Conservation (phyloP, 2,329 filamentous ascomycete genomes). For the Pseudogymnoascus sp. region DNA sequence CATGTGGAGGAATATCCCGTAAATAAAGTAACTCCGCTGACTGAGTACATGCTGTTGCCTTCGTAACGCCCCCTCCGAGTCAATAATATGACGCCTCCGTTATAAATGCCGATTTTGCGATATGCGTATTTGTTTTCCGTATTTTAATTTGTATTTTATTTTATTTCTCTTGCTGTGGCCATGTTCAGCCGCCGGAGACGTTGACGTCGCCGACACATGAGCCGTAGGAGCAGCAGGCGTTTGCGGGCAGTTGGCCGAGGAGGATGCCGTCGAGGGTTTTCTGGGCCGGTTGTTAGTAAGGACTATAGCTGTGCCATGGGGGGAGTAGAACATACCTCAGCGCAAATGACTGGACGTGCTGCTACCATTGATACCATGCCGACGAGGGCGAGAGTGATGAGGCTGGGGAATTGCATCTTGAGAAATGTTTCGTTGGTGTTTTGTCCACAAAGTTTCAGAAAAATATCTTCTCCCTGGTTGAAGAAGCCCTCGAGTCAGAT, state of each 20-base stretch:
- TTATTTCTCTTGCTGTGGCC: background rate
- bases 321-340: background rate
- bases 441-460: background rate
- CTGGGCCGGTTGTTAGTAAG: background rate
- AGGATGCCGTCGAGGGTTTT: constrained; percentile 4
- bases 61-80: background rate
- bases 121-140: background rate
- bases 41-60: background rate
- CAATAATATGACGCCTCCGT: background rate
- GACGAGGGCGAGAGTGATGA: background rate
- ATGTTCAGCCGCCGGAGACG: background rate
- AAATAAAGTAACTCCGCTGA: background rate
- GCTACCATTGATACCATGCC: background rate
- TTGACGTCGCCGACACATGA: background rate
- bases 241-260: background rate
- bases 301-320: background rate
- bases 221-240: constrained; percentile 3
- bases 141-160: background rate
- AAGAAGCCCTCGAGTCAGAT: background rate
- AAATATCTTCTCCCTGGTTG: background rate
- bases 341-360: background rate
- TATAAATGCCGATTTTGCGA: background rate
- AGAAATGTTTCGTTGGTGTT: background rate
- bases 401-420: constrained; percentile 1
- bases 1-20: background rate